phyloP scores from a whole-genome alignment of 208 protist species.

The Acanthamoeba divionensis region DNA sequence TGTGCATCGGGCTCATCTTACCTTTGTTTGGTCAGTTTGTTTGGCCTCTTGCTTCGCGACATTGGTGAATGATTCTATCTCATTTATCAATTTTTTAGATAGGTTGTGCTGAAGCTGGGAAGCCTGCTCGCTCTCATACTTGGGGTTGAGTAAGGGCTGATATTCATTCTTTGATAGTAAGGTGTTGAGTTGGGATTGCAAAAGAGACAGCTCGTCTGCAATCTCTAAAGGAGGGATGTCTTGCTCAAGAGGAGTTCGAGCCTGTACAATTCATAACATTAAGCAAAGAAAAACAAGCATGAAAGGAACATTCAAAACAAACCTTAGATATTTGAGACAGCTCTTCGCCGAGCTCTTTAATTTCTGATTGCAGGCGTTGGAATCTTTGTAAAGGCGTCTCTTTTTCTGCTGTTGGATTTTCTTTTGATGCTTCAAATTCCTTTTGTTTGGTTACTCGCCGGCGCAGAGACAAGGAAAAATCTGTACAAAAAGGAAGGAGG shows the following conservation, averaged over 20 bases:
- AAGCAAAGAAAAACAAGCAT: not conserved
- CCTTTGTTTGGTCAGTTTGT: not conserved
- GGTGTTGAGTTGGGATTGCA: slow-evolving; percentile 13
- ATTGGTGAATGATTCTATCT: not conserved
- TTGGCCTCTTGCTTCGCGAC: not conserved
- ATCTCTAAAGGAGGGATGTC: slow-evolving; percentile 30
- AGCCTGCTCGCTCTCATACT: slow-evolving; percentile 20
- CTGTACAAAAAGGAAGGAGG: not conserved
- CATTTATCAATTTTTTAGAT: slow-evolving; percentile 10
- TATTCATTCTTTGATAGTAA: slow-evolving; percentile 19
- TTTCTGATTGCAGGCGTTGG: slow-evolving; percentile 42
- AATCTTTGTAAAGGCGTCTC: slow-evolving; percentile 53
- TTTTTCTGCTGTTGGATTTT: not conserved
- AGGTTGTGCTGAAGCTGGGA: slow-evolving; percentile 3
- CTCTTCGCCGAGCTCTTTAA: slow-evolving; percentile 48
- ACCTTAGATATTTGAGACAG: not conserved
- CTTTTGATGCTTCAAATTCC: slow-evolving; percentile 43
- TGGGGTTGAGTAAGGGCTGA: slow-evolving; percentile 31
- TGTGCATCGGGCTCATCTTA: too few species aligned
- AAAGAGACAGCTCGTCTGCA: not conserved
- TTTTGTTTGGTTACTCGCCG: not conserved
- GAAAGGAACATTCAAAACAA: too few species aligned
- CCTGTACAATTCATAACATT: not conserved
- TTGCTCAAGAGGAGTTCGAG: slow-evolving; percentile 43
- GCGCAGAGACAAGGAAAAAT: not conserved